Percentiles rank a stretch among this genome's conserved stretches.
Evolutionary conservation across 306 rosid species (phyloP).

Genomic region (Adenanthera pavonina): DNA sequence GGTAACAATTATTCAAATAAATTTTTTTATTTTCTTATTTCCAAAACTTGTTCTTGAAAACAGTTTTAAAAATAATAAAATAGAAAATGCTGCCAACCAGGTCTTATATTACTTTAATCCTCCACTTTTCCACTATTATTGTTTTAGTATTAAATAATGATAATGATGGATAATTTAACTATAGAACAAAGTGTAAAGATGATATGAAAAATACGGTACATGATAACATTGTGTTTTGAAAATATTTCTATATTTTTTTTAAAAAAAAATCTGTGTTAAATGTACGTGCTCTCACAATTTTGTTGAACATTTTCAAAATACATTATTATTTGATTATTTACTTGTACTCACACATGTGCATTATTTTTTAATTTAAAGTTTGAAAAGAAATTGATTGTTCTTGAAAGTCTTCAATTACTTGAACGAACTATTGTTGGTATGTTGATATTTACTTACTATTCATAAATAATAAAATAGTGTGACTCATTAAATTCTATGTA

Average conservation of each 20-base stretch:
- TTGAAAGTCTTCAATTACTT: neutral
- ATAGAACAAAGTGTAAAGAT: neutral
- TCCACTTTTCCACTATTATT: neutral
- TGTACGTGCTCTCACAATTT: too few relatives aligned
- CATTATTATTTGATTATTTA: neutral
- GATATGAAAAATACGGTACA: neutral
- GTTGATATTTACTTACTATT: too few relatives aligned
- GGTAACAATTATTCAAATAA: too few relatives aligned
- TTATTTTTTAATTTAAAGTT: neutral
- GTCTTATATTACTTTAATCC: neutral
- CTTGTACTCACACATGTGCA: neutral
- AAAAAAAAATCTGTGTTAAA: neutral
- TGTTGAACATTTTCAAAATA: neutral
- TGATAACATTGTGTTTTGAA: neutral
- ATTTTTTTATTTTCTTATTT: too few relatives aligned
- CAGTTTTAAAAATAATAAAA: too few relatives aligned
- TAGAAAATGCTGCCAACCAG: too few relatives aligned
- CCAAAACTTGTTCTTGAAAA: too few relatives aligned
- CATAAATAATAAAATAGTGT: too few relatives aligned
- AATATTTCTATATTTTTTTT: neutral
- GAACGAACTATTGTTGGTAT: too few relatives aligned
- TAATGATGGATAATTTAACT: neutral
- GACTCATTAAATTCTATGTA: too few relatives aligned
- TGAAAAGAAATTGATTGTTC: neutral
- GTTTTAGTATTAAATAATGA: neutral